Evolutionary conservation across 1,139 yeast species (phyloP).

Genomic region (Diutina rugosa): DNA sequence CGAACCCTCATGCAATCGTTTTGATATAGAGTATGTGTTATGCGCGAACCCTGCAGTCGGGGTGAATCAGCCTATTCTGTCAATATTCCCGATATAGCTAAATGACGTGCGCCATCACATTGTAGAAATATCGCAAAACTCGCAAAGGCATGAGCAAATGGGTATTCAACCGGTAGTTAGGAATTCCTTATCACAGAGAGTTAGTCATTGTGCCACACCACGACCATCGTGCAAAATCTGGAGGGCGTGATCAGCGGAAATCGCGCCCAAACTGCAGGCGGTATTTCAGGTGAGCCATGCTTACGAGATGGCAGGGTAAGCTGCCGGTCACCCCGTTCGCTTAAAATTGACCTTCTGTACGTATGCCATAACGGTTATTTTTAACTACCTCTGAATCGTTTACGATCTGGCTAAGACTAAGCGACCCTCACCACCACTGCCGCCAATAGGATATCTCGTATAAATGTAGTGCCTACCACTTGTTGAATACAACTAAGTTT

Average conservation of each 20-base stretch:
- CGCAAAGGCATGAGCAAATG: not conserved
- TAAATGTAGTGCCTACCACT: too few relatives aligned
- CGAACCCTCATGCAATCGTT: too few relatives aligned
- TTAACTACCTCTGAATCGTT: not conserved
- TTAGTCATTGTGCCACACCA: not conserved
- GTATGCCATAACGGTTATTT: not conserved
- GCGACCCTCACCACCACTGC: not conserved
- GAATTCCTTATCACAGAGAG: too few relatives aligned
- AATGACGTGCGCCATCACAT: not conserved
- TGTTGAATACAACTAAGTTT: too few relatives aligned
- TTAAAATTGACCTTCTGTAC: not conserved
- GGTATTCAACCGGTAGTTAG: not conserved
- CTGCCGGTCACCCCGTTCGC: not conserved
- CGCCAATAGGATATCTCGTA: too few relatives aligned
- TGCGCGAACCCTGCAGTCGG: not conserved
- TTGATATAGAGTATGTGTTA: not conserved
- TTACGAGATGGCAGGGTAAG: not conserved
- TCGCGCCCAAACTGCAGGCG: not conserved
- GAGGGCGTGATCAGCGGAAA: not conserved
- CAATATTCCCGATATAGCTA: not conserved
- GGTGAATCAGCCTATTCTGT: not conserved
- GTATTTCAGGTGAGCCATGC: not conserved
- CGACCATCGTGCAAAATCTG: too few relatives aligned
- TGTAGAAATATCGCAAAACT: not conserved
- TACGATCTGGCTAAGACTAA: not conserved